Percentiles rank a stretch among this genome's conserved stretches.
These are phyloP conservation scores for Backusella psychrophila DNA, from an alignment of 192 early-diverging fungal species.

Conservation along the genomic window DNA sequence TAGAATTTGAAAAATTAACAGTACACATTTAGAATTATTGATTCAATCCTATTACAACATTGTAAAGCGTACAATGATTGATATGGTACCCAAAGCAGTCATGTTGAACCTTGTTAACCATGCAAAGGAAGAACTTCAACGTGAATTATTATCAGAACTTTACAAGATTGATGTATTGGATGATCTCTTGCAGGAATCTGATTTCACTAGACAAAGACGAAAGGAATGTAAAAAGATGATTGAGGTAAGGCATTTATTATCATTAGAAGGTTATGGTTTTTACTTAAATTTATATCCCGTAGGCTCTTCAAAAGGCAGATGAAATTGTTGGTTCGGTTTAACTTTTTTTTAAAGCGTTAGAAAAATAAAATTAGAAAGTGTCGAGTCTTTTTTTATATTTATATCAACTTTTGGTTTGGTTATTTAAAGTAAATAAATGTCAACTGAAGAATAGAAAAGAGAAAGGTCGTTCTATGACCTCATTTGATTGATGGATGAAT, in stretches of 20 bases:
- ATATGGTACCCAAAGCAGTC: conserved; percentile 97
- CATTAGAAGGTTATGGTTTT: too few relatives aligned
- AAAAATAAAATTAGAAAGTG: not conserved
- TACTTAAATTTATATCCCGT: not conserved
- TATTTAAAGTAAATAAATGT: not conserved
- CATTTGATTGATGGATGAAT: too few relatives aligned
- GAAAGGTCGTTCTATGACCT: too few relatives aligned
- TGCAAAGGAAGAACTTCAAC: conserved; percentile 93
- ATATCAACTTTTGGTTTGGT: not conserved
- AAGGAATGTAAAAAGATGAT: conserved; percentile 99
- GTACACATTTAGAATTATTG: conserved; percentile 67
- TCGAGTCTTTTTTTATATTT: not conserved
- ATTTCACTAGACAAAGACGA: conserved; percentile 85
- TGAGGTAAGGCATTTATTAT: conserved; percentile 36
- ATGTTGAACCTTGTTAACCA: conserved; percentile 95
- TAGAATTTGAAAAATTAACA: not conserved
- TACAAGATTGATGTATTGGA: conserved; percentile 96
- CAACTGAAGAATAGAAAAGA: too few relatives aligned
- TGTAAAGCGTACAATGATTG: conserved; percentile 96
- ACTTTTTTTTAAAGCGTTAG: not conserved
- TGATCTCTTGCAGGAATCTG: conserved; percentile 95
- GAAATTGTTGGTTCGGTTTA: conserved; percentile 54
- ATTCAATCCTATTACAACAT: conserved; percentile 99
- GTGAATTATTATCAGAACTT: conserved; percentile 93
- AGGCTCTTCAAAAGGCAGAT: conserved; percentile 76